Evolutionary conservation across 2,329 filamentous ascomycete genomes (phyloP).

Genomic region (Xylariaceae sp.): DNA sequence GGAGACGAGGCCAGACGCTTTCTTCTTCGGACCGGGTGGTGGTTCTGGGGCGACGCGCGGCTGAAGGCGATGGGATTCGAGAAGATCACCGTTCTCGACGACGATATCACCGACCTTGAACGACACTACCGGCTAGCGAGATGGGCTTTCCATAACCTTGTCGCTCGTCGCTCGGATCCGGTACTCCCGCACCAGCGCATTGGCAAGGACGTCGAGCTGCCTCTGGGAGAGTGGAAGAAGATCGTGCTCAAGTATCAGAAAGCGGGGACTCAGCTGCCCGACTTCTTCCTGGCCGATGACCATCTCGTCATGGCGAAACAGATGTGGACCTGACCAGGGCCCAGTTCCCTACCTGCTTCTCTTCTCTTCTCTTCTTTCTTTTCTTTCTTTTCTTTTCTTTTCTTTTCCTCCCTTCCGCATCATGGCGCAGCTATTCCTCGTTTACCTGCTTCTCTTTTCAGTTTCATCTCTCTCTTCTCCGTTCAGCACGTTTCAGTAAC

Average conservation of each 20-base stretch:
- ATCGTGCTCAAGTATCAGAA: neutral
- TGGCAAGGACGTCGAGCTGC: neutral
- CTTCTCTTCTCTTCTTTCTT: too few species aligned
- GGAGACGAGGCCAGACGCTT: neutral
- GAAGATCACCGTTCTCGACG: neutral
- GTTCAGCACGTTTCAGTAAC: too few species aligned
- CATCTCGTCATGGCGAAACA: neutral
- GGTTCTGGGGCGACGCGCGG: neutral
- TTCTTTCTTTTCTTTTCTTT: too few species aligned
- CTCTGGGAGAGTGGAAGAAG: neutral
- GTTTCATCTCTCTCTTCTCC: too few species aligned
- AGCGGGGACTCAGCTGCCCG: neutral
- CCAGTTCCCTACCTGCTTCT: too few species aligned
- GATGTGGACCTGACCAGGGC: neutral
- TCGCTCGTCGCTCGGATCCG: neutral
- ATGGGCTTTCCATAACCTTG: neutral
- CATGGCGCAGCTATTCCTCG: too few species aligned
- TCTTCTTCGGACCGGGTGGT: neutral
- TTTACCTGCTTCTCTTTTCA: too few species aligned
- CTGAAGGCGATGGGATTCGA: neutral
- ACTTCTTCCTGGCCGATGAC: neutral
- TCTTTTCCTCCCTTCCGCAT: too few species aligned
- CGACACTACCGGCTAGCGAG: neutral
- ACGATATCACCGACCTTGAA: neutral
- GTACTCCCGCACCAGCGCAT: neutral